phyloP scores from a whole-genome alignment of 2,329 filamentous ascomycete genomes.

The Pseudogymnoascus destructans region DNA sequence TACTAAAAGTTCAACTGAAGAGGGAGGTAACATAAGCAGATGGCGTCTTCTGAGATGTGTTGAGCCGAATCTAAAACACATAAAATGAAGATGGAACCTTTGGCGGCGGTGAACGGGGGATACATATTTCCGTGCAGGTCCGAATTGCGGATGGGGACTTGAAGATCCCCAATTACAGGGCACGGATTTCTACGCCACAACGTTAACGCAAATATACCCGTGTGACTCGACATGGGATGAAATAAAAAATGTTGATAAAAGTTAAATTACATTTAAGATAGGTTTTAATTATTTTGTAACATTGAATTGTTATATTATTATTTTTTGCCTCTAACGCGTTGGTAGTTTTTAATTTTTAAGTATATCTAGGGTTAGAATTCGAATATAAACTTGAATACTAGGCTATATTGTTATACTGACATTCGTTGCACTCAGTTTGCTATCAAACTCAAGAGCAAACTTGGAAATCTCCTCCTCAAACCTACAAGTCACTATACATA shows the following conservation, averaged over 20 bases:
- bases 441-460: no score
- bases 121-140: slow-evolving; percentile 3
- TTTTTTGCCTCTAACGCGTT: no score
- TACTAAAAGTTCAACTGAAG: not conserved
- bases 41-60: slow-evolving; percentile 4
- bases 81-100: slow-evolving; percentile 6
- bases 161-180: slow-evolving; percentile 5
- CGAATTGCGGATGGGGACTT: not conserved
- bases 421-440: no score
- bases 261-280: not conserved
- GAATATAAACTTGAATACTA: no score
- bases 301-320: not conserved
- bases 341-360: not conserved
- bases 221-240: not conserved
- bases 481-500: no score
- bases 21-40: slow-evolving; percentile 2
- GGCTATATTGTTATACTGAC: no score
- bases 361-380: no score
- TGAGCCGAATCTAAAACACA: slow-evolving; percentile 5
- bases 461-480: no score
- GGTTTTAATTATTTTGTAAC: not conserved
- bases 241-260: not conserved
- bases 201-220: not conserved
- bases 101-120: slow-evolving; percentile 1
- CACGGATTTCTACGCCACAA: not conserved